Conservation (phyloP, 495 filamentous ascomycete species). For the Penicillium desertorum region DNA sequence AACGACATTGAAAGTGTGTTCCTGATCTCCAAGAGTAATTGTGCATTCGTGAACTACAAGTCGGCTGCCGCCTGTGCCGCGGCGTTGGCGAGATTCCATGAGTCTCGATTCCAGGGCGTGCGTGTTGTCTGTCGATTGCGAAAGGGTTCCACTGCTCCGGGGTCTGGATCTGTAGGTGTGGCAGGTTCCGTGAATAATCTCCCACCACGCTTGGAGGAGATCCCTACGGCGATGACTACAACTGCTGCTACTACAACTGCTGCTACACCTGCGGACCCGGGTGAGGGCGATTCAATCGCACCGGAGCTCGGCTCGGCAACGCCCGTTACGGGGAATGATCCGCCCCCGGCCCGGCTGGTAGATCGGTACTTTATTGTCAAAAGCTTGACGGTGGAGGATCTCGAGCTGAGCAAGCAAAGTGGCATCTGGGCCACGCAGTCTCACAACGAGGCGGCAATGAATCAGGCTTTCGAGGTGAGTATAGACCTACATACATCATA, state of each 20-base stretch:
- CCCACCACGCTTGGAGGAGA: neutral
- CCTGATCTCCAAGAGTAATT: conserved; percentile 96
- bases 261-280: neutral
- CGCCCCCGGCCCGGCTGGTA: conserved; percentile 34
- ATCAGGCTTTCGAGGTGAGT: conserved; percentile 80
- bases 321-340: conserved; percentile 14
- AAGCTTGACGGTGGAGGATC: conserved; percentile 90
- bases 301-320: neutral
- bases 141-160: conserved; percentile 50
- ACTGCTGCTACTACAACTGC: neutral
- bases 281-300: neutral
- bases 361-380: conserved; percentile 93
- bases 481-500: neutral
- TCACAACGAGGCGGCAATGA: conserved; percentile 84
- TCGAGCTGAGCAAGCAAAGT: conserved; percentile 84
- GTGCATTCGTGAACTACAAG: conserved; percentile 95
- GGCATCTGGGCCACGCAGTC: conserved; percentile 93
- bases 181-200: neutral
- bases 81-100: conserved; percentile 83
- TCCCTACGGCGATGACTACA: conserved; percentile 6
- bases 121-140: conserved; percentile 89
- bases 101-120: conserved; percentile 84
- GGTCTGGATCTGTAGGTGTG: conserved; percentile 22
- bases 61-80: conserved; percentile 73
- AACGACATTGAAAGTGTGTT: conserved; percentile 86